Evolutionary conservation across 208 protist genomes (phyloP).

Genomic region (Leishmania amazonensis): DNA sequence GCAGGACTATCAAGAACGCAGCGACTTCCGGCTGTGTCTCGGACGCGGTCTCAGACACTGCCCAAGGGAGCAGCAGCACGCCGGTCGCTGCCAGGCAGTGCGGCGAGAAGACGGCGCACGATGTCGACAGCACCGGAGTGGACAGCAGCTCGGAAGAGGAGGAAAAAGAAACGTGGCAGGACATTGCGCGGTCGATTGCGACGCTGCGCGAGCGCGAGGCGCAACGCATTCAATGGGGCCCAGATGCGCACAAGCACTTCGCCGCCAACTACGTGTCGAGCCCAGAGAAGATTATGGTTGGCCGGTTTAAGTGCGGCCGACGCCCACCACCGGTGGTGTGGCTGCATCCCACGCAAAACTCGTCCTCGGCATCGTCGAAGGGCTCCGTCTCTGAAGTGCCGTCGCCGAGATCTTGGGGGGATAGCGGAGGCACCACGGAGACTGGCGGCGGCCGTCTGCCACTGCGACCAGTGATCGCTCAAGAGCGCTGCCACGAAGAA

Average conservation of each 20-base stretch:
- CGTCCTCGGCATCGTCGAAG: slow-evolving; percentile 1
- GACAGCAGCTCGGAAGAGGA: neutral
- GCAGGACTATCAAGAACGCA: neutral
- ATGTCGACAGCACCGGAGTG: neutral
- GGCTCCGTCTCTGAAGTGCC: neutral
- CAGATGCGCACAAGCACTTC: slow-evolving; percentile 74
- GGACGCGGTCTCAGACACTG: neutral
- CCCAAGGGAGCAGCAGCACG: slow-evolving; percentile 1
- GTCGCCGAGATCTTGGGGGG: neutral
- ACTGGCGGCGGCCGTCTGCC: neutral
- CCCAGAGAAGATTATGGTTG: slow-evolving; percentile 64
- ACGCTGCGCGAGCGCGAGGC: slow-evolving; percentile 28
- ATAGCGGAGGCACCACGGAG: neutral
- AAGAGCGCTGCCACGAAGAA: neutral
- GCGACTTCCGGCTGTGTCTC: neutral
- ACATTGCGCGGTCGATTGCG: slow-evolving; percentile 29
- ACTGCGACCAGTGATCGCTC: neutral
- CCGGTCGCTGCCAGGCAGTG: neutral
- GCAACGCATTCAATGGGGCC: slow-evolving; percentile 57
- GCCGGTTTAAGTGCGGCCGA: slow-evolving; percentile 19
- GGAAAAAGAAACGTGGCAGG: neutral
- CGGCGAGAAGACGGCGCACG: neutral
- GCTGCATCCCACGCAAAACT: neutral
- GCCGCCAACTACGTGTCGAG: slow-evolving; percentile 73
- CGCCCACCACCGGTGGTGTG: slow-evolving; percentile 2